Conservation (phyloP, 257 asterid species). For the Solanum chilense region DNA sequence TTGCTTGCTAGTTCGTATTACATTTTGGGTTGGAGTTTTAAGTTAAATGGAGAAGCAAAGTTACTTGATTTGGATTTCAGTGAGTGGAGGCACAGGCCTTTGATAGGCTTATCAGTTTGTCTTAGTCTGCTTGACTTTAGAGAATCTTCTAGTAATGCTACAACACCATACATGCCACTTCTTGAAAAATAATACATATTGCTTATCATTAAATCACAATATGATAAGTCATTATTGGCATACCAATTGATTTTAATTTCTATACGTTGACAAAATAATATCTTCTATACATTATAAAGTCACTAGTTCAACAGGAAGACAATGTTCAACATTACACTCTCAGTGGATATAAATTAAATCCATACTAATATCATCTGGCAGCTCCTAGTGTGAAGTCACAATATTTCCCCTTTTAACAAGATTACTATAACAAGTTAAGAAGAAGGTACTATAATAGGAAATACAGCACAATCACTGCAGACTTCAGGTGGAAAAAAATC, state of each 20-base stretch:
- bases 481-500: neutral
- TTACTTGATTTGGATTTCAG: neutral
- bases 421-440: neutral
- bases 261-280: neutral
- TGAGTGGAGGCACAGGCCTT: neutral
- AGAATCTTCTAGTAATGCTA: neutral
- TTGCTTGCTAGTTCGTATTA: constrained; percentile 49
- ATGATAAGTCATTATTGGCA: neutral
- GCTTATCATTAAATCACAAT: neutral
- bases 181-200: neutral
- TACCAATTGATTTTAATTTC: neutral
- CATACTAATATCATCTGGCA: neutral
- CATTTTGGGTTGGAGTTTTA: constrained; percentile 32
- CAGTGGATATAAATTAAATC: neutral
- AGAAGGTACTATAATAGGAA: neutral
- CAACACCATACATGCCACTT: neutral
- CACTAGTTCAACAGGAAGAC: neutral
- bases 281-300: neutral
- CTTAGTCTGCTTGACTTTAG: neutral
- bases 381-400: neutral
- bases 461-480: neutral
- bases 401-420: neutral
- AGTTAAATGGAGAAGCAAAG: constrained; percentile 3
- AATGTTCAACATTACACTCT: neutral
- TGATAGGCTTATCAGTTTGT: neutral